These are phyloP conservation scores for Anisodus acutangulus DNA, from an alignment of 257 asterid genomes.

Conservation along the genomic window DNA sequence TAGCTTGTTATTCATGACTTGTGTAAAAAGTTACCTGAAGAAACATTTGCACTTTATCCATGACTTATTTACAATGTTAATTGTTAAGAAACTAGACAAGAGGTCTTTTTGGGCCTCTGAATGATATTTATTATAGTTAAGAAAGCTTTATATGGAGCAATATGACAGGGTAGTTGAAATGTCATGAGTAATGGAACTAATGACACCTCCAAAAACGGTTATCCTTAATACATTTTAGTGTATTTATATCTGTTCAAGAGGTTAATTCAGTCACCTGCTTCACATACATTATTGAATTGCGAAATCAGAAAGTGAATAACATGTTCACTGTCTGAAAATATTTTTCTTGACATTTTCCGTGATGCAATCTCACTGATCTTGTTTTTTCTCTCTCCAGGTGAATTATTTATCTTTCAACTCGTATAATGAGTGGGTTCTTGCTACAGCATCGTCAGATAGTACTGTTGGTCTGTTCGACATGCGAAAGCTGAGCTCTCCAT, in stretches of 20 bases:
- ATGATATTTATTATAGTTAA: not conserved
- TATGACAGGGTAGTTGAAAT: not conserved
- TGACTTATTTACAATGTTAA: not conserved
- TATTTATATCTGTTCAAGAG: not conserved
- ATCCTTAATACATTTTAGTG: constrained; percentile 23
- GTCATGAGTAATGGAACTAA: not conserved
- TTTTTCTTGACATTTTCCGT: not conserved
- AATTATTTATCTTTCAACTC: constrained; percentile 88
- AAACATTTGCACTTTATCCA: not conserved
- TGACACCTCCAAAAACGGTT: not conserved
- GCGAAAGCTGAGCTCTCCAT: constrained; percentile 76
- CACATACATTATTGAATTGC: not conserved
- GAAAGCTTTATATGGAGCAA: constrained; percentile 4
- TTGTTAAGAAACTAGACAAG: not conserved
- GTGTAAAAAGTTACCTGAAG: not conserved
- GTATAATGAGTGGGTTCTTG: constrained; percentile 85
- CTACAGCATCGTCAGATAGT: constrained; percentile 94
- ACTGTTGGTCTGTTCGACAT: constrained; percentile 91
- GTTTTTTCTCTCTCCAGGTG: constrained; percentile 58
- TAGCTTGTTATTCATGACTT: constrained; percentile 10
- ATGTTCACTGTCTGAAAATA: not conserved
- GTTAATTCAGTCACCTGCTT: not conserved
- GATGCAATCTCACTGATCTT: constrained; percentile 24
- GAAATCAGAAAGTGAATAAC: not conserved
- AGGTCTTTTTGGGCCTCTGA: not conserved